Evolutionary conservation across 73 alveolate species (phyloP).

Genomic region (Paramecium pentaurelia): DNA sequence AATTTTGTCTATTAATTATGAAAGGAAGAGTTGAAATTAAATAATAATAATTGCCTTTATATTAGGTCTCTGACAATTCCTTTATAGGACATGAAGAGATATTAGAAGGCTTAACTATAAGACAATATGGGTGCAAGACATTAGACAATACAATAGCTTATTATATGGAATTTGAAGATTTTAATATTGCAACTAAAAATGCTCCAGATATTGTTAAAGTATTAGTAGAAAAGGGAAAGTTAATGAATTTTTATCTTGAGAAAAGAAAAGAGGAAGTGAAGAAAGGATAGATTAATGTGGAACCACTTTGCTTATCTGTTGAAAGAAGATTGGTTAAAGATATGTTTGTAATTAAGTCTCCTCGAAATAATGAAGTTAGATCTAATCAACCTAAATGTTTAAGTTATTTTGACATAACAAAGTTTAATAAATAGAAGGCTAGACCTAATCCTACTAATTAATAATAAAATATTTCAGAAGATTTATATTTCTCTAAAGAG

Average conservation of each 20-base stretch:
- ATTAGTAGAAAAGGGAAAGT: background rate
- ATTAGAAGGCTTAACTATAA: background rate
- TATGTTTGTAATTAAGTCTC: background rate
- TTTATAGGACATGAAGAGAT: conserved; percentile 24
- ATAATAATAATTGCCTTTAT: background rate
- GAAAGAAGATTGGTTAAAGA: conserved; percentile 34
- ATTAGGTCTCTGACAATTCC: background rate
- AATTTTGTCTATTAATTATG: background rate
- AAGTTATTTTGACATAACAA: conserved; percentile 14
- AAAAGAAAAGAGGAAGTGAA: background rate
- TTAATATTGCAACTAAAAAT: background rate
- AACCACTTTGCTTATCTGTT: background rate
- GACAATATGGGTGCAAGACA: background rate
- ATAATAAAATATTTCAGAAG: background rate
- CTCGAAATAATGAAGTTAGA: background rate
- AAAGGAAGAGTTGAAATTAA: conserved; percentile 41
- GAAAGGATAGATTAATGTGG: background rate
- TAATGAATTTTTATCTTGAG: background rate
- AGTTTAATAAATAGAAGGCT: background rate
- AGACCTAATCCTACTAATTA: background rate
- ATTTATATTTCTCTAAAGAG: background rate
- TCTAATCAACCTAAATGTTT: background rate
- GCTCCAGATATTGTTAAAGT: conserved; percentile 5
- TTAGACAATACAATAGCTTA: background rate
- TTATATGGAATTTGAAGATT: conserved; percentile 23